Base-by-base conservation (phyloP, 2,329 filamentous ascomycete genomes). In the Botrytis tulipae region DNA sequence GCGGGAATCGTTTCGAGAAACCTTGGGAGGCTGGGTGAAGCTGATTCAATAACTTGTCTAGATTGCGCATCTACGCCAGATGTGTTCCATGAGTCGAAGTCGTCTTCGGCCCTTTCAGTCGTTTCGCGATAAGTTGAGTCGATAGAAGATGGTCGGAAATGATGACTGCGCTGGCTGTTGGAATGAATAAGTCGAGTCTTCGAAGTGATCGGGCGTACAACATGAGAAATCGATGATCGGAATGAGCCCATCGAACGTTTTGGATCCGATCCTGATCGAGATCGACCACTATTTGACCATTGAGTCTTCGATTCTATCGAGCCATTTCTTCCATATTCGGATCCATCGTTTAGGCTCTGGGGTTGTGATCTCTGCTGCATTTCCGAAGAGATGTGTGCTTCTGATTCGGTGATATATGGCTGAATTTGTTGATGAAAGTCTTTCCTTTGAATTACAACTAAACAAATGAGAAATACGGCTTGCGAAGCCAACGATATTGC, bases 1-100 rank as follows among this genome's bases (percentile, higher is more conserved):
- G 87, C 89, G 1, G 89, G 92, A 72, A 94, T 94, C 0, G 92
- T 91, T 79, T 94, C 92, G 9, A 95, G 85, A 70, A 87, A 87
- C 44, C 71, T 84, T 83, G 20, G 84, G 79, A 73, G 77, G 6
- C 74, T 77, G 57, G 79, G 77, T 29, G 79, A 79, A 46, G 74
- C 84, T 46, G 85, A 84, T 72, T 18, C 87, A 70, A 90, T 86
- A 3, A 86, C 85, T 77, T 90, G 87, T 42, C 89, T 86, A 76
- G 86, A 87, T 76, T 90, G 87, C 4, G 87, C 83, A 77, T 91
- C 90, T 3, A 93, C 89, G 0, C 86, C 85, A 0, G 90, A 92
- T 0, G 90, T 93, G 78, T 94, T 91, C 92, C 92, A 94, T 3
- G 87, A 90, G 78, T 93, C 92, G 78, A 94, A 93, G 1, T 88